Conservation (phyloP, 176 grass and related monocot genomes). For the Tillandsia leiboldiana region DNA sequence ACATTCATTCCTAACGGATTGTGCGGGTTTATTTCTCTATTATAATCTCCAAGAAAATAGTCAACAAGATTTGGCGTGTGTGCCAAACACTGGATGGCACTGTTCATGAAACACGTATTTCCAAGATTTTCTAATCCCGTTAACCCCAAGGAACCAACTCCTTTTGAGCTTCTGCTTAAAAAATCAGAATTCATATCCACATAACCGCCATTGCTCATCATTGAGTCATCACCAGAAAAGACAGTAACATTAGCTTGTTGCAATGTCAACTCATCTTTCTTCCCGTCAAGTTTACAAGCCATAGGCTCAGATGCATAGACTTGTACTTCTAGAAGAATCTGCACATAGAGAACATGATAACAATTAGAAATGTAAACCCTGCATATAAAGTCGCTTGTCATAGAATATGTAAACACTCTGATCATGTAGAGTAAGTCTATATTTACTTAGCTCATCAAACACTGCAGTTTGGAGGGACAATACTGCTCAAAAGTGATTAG, state of each 20-base stretch:
- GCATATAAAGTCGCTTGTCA: background rate
- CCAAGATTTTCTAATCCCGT: constrained; percentile 95
- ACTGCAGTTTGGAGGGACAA: too few species aligned
- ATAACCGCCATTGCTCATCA: constrained; percentile 23
- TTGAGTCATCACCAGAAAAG: constrained; percentile 4
- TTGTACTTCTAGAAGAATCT: constrained; percentile 90
- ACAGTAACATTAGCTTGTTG: constrained; percentile 16
- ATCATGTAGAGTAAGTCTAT: too few species aligned
- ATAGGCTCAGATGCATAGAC: constrained; percentile 55
- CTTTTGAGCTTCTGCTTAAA: constrained; percentile 37
- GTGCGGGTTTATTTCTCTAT: constrained; percentile 60
- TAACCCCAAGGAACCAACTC: constrained; percentile 43
- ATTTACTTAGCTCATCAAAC: too few species aligned
- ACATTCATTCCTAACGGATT: constrained; percentile 95
- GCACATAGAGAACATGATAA: constrained; percentile 28
- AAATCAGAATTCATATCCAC: constrained; percentile 37
- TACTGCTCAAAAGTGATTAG: too few species aligned
- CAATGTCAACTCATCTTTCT: constrained; percentile 35
- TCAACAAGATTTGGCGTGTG: constrained; percentile 81
- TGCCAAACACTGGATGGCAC: constrained; percentile 85
- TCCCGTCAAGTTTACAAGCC: constrained; percentile 37
- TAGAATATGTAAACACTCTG: too few species aligned
- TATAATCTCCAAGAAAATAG: constrained; percentile 87
- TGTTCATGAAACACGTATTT: constrained; percentile 99
- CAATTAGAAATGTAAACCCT: constrained; percentile 14